Evolutionary conservation across 2,329 filamentous ascomycete species (phyloP).

Genomic region (Aspergillus udagawae): DNA sequence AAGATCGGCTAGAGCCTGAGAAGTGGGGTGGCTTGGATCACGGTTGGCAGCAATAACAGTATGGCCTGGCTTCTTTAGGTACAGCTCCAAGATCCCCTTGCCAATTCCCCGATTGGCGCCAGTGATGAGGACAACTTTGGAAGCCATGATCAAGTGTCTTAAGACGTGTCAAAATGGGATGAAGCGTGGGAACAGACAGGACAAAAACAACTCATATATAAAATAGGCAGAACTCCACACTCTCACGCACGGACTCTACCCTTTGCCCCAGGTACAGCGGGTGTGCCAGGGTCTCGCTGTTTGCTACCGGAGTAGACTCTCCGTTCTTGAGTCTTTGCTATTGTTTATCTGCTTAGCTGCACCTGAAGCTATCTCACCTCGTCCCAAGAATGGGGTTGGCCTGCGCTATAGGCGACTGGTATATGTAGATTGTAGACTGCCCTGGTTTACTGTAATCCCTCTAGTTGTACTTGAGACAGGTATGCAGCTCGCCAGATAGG

Average conservation of each 20-base stretch:
- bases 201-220: too few relatives aligned
- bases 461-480: not conserved
- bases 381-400: not conserved
- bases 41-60: constrained; percentile 6
- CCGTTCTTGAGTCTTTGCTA: not conserved
- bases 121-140: constrained; percentile 8
- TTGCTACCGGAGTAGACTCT: not conserved
- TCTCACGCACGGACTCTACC: too few relatives aligned
- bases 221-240: too few relatives aligned
- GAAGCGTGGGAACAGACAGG: too few relatives aligned
- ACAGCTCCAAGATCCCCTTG: constrained; percentile 1
- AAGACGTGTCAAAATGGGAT: too few relatives aligned
- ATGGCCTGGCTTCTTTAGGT: constrained; percentile 5
- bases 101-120: constrained; percentile 9
- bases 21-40: constrained; percentile 1
- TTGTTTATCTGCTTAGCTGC: not conserved
- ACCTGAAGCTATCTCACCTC: not conserved
- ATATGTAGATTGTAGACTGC: not conserved
- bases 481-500: not conserved
- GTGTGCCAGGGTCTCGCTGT: not conserved
- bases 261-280: not conserved
- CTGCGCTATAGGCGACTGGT: not conserved
- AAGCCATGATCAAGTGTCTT: not conserved
- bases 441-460: too few relatives aligned
- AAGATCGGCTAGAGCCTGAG: constrained; percentile 18